phyloP scores from a whole-genome alignment of 768 basidiomycete genomes.

The Xerocomellus amylosporus region DNA sequence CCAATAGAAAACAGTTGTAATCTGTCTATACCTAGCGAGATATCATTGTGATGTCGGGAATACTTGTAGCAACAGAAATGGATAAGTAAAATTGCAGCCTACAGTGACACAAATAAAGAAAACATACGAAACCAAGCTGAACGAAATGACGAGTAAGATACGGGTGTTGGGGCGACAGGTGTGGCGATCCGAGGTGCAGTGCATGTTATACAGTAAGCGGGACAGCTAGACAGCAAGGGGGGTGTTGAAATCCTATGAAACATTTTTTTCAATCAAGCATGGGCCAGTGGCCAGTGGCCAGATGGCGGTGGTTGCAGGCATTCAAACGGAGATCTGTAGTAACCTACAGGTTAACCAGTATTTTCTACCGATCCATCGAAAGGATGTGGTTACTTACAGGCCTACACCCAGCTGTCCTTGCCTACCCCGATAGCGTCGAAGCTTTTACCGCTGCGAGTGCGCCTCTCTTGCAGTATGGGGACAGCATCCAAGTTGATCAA shows the following conservation, averaged over 20 bases:
- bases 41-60: constrained; percentile 29
- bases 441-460: constrained; percentile 81
- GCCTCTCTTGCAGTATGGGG: constrained; percentile 65
- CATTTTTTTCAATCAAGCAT: constrained; percentile 12
- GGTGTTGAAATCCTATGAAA: constrained; percentile 8
- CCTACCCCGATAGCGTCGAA: constrained; percentile 81
- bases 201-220: constrained; percentile 27
- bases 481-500: constrained; percentile 78
- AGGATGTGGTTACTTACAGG: constrained; percentile 38
- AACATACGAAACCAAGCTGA: constrained; percentile 20
- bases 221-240: constrained; percentile 16
- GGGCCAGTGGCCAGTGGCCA: background rate
- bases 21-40: constrained; percentile 29
- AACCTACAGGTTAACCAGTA: constrained; percentile 30
- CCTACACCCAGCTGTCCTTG: constrained; percentile 73
- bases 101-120: constrained; percentile 29
- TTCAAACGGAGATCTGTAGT: constrained; percentile 1
- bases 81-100: constrained; percentile 29
- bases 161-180: constrained; percentile 10
- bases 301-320: background rate
- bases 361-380: constrained; percentile 49
- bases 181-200: constrained; percentile 19
- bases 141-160: constrained; percentile 23
- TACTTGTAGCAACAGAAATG: constrained; percentile 30
- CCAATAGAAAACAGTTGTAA: constrained; percentile 17